Percentiles rank a stretch among this genome's conserved stretches.
phyloP scores from a whole-genome alignment of 495 filamentous ascomycete species.

The Lichenothelia convexa region DNA sequence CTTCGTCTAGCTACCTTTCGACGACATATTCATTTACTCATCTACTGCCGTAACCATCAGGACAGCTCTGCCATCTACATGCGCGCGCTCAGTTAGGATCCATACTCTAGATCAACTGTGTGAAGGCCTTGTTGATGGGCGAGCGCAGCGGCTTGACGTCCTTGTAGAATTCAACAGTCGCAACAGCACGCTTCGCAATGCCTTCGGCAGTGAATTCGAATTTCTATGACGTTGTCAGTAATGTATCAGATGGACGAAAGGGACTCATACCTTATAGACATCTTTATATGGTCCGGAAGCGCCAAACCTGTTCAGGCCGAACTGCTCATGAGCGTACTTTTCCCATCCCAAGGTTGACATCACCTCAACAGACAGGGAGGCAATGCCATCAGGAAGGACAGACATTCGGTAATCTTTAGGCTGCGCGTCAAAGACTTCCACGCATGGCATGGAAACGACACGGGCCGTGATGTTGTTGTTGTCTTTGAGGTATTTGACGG shows the following conservation, averaged over 20 bases:
- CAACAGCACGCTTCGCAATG: constrained; percentile 78
- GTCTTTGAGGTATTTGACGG: constrained; percentile 76
- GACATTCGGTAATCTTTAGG: constrained; percentile 80
- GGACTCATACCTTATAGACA: constrained; percentile 56
- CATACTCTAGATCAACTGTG: constrained; percentile 52
- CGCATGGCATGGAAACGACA: constrained; percentile 90
- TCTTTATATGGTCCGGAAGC: constrained; percentile 93
- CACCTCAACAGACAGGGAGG: constrained; percentile 81
- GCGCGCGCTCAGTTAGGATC: background rate
- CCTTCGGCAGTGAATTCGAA: constrained; percentile 98
- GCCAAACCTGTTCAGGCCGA: constrained; percentile 96
- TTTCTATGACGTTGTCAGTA: constrained; percentile 37
- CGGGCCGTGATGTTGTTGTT: constrained; percentile 76
- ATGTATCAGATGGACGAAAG: background rate
- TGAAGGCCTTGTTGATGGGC: constrained; percentile 85
- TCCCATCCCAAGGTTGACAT: constrained; percentile 93
- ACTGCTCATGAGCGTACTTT: constrained; percentile 96
- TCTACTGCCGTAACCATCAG: background rate
- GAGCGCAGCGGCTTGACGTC: constrained; percentile 71
- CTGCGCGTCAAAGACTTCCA: constrained; percentile 93
- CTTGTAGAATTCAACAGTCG: constrained; percentile 95
- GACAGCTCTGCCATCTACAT: background rate
- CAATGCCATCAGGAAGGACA: constrained; percentile 87
- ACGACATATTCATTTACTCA: background rate
- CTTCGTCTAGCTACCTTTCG: no score